These are phyloP conservation scores for Vigna reflexopilosa DNA, from an alignment of 306 rosid species.

Conservation along the genomic window DNA sequence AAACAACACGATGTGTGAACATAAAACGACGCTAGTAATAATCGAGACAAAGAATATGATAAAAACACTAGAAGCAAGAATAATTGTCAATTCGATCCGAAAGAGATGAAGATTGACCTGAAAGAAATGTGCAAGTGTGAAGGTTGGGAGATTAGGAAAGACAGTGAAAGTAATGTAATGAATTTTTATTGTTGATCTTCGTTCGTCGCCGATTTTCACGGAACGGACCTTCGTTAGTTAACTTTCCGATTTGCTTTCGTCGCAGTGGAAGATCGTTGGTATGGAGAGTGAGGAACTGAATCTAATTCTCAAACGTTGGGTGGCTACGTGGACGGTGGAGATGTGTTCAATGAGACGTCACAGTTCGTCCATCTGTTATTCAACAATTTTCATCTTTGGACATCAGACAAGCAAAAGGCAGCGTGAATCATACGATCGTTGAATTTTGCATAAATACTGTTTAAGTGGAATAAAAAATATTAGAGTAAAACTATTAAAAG, in stretches of 20 bases:
- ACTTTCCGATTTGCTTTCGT: constrained; percentile 4
- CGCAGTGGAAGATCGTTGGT: constrained; percentile 29
- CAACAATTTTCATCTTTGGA: background rate
- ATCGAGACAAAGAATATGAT: background rate
- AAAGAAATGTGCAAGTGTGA: background rate
- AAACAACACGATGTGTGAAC: background rate
- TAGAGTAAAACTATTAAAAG: background rate
- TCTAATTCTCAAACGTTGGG: background rate
- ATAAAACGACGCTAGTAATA: background rate
- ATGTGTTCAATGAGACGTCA: constrained; percentile 33
- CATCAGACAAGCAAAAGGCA: background rate
- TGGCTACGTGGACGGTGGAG: constrained; percentile 53
- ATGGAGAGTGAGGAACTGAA: constrained; percentile 10
- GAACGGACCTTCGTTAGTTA: background rate
- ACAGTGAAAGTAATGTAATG: background rate
- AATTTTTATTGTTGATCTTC: constrained; percentile 16
- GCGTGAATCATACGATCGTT: no score
- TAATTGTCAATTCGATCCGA: constrained; percentile 5
- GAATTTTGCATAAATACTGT: background rate
- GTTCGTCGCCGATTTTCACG: constrained; percentile 4
- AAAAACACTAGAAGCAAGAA: background rate
- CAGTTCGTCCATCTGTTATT: background rate
- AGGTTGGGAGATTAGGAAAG: background rate
- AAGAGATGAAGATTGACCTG: constrained; percentile 40
- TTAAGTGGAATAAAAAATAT: background rate